A percentile compares a stretch with the other conserved stretches of the same genome.
Evolutionary conservation across 2,329 filamentous ascomycete species (phyloP).

Genomic region (Chrysosporium keratinophilum): DNA sequence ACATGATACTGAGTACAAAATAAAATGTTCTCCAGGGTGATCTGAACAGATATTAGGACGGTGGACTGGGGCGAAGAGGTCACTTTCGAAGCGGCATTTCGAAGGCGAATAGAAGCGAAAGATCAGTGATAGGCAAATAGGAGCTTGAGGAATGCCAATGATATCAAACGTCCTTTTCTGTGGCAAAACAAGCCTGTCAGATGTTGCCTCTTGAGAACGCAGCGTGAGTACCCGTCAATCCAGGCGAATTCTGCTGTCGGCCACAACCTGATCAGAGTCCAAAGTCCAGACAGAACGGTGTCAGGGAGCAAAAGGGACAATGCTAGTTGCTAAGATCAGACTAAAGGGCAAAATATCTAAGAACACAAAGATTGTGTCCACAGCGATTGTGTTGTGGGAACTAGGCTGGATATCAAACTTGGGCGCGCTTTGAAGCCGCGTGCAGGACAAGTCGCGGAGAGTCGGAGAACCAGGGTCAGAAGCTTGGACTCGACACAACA

Average conservation of each 20-base stretch:
- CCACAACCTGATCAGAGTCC: too few relatives aligned
- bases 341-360: too few relatives aligned
- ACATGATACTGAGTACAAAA: constrained; percentile 20
- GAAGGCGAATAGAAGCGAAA: not conserved
- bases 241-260: too few relatives aligned
- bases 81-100: constrained; percentile 5
- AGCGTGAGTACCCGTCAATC: too few relatives aligned
- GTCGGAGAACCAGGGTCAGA: not conserved
- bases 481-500: constrained; percentile 3
- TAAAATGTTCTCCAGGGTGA: not conserved
- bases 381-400: not conserved
- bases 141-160: not conserved
- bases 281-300: too few relatives aligned
- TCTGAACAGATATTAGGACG: not conserved
- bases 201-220: too few relatives aligned
- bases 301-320: too few relatives aligned
- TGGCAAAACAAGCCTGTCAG: not conserved
- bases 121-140: not conserved
- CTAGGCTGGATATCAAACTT: not conserved
- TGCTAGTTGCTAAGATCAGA: too few relatives aligned
- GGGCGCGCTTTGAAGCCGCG: not conserved
- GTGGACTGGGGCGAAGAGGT: not conserved
- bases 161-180: not conserved
- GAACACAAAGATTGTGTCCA: not conserved
- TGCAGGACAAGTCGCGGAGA: not conserved